These are phyloP conservation scores for Aspergillus costaricaensis DNA, from an alignment of 2,329 filamentous ascomycete genomes.

Conservation along the genomic window DNA sequence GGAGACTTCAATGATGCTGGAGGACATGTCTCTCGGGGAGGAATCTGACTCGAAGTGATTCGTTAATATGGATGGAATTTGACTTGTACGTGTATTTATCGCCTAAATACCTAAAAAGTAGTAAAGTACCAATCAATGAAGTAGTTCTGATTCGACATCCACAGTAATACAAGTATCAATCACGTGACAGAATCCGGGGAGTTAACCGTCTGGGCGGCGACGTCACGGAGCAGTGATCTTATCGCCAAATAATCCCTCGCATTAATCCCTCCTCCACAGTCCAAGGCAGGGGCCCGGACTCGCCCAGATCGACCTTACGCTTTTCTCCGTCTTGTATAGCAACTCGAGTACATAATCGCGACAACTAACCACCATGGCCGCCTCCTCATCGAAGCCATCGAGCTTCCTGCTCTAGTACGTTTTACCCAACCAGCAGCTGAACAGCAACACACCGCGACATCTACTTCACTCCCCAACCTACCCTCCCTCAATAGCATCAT, in stretches of 20 bases:
- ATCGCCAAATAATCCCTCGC: neutral
- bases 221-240: slow-evolving; percentile 24
- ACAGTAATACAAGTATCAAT: neutral
- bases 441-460: neutral
- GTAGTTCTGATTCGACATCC: no score
- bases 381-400: slow-evolving; percentile 60
- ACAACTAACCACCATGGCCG: slow-evolving; percentile 56
- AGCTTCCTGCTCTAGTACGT: slow-evolving; percentile 74
- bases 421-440: slow-evolving; percentile 19
- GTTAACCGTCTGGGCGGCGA: slow-evolving; percentile 20
- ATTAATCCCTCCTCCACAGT: neutral
- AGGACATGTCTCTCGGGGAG: slow-evolving; percentile 16
- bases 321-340: neutral
- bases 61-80: neutral
- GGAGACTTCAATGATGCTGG: slow-evolving; percentile 17
- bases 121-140: no score
- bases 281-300: neutral
- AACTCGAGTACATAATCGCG: neutral
- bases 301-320: neutral
- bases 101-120: no score
- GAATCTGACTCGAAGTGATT: neutral
- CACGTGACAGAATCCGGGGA: slow-evolving; percentile 22
- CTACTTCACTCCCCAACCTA: neutral
- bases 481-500: neutral
- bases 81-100: neutral